Base-by-base conservation (phyloP, 2,329 filamentous ascomycete genomes). In the Colletotrichum tropicale region DNA sequence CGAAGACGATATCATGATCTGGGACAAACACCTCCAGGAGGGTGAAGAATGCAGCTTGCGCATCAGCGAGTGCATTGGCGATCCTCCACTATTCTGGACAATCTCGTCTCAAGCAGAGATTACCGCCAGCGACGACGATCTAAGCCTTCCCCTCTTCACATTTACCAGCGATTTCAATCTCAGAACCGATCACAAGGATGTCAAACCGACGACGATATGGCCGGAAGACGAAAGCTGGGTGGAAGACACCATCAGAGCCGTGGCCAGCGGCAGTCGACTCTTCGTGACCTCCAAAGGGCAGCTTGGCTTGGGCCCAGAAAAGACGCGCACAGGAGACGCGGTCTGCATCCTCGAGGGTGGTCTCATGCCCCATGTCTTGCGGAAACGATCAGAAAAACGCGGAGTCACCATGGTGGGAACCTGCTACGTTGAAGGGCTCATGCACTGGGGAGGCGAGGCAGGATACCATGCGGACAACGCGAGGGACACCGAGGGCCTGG, bases 381-480 rank as follows among this genome's bases (percentile, higher is more conserved):
- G 61, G 1, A 10, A 8, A 12, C 30, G 34, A 9, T 12, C 4
- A 2, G 26, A 15, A 6, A 76, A 5, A 64, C 18, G 6, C 8
- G 21, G 24, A 1, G 18, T 24, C 5, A 58, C 24, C 2, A 67
- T 75, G 71, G 24, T 76, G 1, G 75, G 75, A 13, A 75, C 52
- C 2, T 71, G 75, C 15, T 76, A 67, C 16, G 48, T 58, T 4
- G 71, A 75, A 3, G 71, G 71, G 15, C 55, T 64, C 18, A 76
- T 76, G 75, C 34, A 65, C 4, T 65, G 67, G 67, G 71, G 67
- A 2, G 6, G 21, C 15, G 71, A 62, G 30, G 24, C 8, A 2
- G 15, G 3, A 16, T 6, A 48, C 3, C 2, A n/a, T 6, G 32
- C 12, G 15, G 56, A 64, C 7, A 38, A 64, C 10, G 10, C 66